Percentiles rank a stretch among this genome's conserved stretches.
Evolutionary conservation across 257 asterid species (phyloP).

Genomic region (Solanum bulbocastanum): DNA sequence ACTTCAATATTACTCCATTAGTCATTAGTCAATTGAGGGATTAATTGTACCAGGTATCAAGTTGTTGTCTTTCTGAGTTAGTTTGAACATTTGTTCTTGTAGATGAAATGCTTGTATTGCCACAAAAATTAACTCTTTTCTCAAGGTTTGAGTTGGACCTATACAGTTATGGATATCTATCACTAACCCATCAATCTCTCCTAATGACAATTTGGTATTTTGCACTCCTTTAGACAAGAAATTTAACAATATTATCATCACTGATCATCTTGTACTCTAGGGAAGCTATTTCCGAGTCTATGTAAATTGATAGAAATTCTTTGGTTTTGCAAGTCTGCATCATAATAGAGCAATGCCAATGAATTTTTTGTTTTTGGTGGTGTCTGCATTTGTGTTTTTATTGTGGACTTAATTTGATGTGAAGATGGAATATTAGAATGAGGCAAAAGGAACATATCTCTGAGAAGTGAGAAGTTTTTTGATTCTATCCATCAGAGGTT

Average conservation of each 20-base stretch:
- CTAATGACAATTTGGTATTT: background rate
- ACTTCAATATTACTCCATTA: background rate
- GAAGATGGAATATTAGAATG: background rate
- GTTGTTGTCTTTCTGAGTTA: background rate
- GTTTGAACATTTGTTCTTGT: background rate
- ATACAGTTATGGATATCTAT: background rate
- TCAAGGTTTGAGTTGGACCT: background rate
- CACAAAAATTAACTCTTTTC: background rate
- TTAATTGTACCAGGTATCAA: background rate
- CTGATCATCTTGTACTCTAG: background rate
- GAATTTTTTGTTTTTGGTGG: background rate
- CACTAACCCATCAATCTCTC: background rate
- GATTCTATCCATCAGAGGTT: background rate
- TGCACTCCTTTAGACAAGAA: background rate
- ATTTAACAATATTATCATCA: background rate
- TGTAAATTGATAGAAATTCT: background rate
- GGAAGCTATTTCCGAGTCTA: background rate
- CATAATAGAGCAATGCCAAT: background rate
- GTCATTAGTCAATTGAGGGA: background rate
- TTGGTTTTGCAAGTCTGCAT: background rate
- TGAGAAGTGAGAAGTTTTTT: background rate
- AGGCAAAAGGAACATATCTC: background rate
- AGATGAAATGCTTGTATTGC: background rate
- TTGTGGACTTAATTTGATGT: background rate
- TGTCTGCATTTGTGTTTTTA: background rate